Conservation (phyloP, 2,329 filamentous ascomycete species). For the Aureobasidium sp. region DNA sequence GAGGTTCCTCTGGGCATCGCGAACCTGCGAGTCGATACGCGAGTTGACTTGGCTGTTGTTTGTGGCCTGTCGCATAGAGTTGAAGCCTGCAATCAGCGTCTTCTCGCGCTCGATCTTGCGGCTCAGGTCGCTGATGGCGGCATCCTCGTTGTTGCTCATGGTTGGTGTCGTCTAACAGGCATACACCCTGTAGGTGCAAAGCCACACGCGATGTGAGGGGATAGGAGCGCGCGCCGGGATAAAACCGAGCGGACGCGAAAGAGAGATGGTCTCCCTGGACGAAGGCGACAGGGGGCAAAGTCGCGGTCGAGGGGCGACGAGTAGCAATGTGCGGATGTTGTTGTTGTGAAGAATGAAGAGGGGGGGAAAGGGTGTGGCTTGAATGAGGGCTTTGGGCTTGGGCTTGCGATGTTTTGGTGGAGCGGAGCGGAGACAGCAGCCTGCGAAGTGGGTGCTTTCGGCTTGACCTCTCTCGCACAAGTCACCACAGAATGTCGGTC, state of each 20-base stretch:
- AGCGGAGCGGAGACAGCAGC: background rate
- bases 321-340: conserved; percentile 1
- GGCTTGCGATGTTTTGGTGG: background rate
- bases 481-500: background rate
- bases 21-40: conserved; percentile 86
- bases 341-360: background rate
- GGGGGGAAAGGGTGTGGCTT: background rate
- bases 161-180: conserved; percentile 27
- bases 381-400: background rate
- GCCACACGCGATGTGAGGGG: conserved; percentile 1
- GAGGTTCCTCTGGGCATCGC: conserved; percentile 86
- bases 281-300: background rate
- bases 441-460: background rate
- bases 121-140: conserved; percentile 70
- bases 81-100: conserved; percentile 87
- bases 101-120: conserved; percentile 98
- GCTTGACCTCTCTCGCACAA: background rate
- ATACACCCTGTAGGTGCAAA: background rate
- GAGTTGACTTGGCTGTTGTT: conserved; percentile 88
- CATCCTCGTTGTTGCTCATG: conserved; percentile 50
- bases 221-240: conserved; percentile 3
- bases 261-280: background rate
- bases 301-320: background rate
- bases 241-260: conserved; percentile 3
- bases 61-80: conserved; percentile 90